Conservation (phyloP, 225 moss, liverwort and hornwort species). For the Straminergon stramineum region DNA sequence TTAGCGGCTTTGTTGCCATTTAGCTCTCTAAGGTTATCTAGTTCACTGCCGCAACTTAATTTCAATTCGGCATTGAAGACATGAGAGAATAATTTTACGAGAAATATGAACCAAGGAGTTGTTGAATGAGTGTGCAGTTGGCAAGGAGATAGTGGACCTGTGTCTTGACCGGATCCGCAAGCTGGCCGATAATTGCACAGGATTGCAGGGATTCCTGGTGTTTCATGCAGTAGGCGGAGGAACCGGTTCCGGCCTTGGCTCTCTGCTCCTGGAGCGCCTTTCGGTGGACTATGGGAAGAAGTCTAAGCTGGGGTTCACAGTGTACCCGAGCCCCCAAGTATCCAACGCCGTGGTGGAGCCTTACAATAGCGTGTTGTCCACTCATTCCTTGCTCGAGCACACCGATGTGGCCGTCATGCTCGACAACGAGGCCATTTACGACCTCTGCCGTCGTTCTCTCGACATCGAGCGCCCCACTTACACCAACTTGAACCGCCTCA, state of each 20-base stretch:
- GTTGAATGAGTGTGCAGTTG: slow-evolving; percentile 2
- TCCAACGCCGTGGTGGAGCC: slow-evolving; percentile 28
- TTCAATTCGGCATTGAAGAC: not conserved
- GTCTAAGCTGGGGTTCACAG: slow-evolving; percentile 5
- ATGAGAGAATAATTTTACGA: not conserved
- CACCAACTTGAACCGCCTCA: slow-evolving; percentile 40
- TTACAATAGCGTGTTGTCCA: slow-evolving; percentile 32
- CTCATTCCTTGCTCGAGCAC: slow-evolving; percentile 41
- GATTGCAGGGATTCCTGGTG: slow-evolving; percentile 18
- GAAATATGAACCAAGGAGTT: not conserved
- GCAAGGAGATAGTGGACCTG: slow-evolving; percentile 26
- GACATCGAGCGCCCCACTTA: slow-evolving; percentile 71
- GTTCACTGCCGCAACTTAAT: not conserved
- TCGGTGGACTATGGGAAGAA: slow-evolving; percentile 26
- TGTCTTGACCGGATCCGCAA: slow-evolving; percentile 26
- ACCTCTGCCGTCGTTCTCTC: slow-evolving; percentile 46
- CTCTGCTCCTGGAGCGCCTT: slow-evolving; percentile 16
- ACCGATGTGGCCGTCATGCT: slow-evolving; percentile 68
- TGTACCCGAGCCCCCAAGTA: slow-evolving; percentile 20
- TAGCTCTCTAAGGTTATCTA: not conserved
- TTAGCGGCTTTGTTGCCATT: fast-evolving
- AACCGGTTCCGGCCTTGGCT: slow-evolving; percentile 13
- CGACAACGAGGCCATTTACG: slow-evolving; percentile 65
- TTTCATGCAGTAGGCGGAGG: slow-evolving; percentile 23
- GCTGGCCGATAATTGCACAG: slow-evolving; percentile 21